Percentiles rank a stretch among this genome's conserved stretches.
Evolutionary conservation across 148 eudicot species (phyloP).

Genomic region (Cornus controversa): DNA sequence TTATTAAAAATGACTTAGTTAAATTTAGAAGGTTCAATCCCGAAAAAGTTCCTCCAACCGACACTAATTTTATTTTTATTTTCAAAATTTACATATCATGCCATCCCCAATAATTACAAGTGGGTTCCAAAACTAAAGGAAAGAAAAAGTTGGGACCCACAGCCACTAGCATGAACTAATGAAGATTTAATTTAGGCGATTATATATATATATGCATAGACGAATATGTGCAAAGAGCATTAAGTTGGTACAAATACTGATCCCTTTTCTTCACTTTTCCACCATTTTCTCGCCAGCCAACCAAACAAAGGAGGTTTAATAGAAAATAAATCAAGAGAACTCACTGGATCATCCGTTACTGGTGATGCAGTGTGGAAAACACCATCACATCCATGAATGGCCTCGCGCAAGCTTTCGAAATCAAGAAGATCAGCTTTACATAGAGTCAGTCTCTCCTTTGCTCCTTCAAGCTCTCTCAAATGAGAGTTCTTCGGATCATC

Average conservation of each 20-base stretch:
- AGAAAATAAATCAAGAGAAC: constrained; percentile 1
- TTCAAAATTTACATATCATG: too few species aligned
- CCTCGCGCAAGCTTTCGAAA: constrained; percentile 65
- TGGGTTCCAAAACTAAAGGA: too few species aligned
- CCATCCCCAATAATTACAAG: too few species aligned
- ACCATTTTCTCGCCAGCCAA: constrained; percentile 8
- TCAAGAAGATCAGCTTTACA: constrained; percentile 83
- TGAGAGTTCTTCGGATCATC: constrained; percentile 89
- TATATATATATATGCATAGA: too few species aligned
- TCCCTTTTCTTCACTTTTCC: neutral
- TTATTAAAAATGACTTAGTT: too few species aligned
- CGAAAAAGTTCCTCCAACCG: too few species aligned
- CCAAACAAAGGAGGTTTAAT: neutral
- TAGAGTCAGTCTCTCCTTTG: constrained; percentile 69
- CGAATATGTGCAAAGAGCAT: too few species aligned
- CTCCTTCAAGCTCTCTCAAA: constrained; percentile 85
- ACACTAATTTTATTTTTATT: too few species aligned
- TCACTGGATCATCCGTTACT: constrained; percentile 89
- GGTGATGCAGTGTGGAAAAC: constrained; percentile 97
- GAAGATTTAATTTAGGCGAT: too few species aligned
- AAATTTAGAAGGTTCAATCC: too few species aligned
- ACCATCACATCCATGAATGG: constrained; percentile 80
- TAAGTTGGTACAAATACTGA: neutral
- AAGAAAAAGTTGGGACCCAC: too few species aligned
- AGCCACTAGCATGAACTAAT: too few species aligned